phyloP scores from a whole-genome alignment of 1,284 basidiomycete genomes.

The Pseudozyma hubeiensis region DNA sequence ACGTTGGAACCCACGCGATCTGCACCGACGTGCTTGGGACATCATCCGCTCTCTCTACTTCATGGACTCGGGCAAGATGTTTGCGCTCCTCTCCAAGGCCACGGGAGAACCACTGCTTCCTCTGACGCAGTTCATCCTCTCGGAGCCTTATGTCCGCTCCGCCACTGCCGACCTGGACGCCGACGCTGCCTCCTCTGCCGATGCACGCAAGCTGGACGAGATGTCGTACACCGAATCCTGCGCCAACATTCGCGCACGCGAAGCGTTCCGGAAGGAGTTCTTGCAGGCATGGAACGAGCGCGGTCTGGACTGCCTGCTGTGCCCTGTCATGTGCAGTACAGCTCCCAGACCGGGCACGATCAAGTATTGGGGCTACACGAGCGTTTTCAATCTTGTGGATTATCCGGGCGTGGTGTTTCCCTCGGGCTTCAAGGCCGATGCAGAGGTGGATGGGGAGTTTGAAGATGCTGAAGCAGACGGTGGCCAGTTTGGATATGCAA shows the following conservation, averaged over 20 bases:
- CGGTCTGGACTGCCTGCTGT: slow-evolving; percentile 44
- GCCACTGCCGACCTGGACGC: slow-evolving; percentile 13
- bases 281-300: slow-evolving; percentile 32
- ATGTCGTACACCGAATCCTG: slow-evolving; percentile 36
- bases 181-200: background rate
- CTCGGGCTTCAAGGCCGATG: slow-evolving; percentile 26
- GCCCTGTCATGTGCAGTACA: slow-evolving; percentile 28
- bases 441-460: slow-evolving; percentile 12
- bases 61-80: slow-evolving; percentile 46
- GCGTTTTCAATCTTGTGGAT: slow-evolving; percentile 54
- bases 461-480: slow-evolving; percentile 7
- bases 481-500: slow-evolving; percentile 11
- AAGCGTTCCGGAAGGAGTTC: slow-evolving; percentile 34
- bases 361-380: slow-evolving; percentile 54
- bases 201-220: slow-evolving; percentile 18
- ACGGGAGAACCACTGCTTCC: slow-evolving; percentile 50
- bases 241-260: slow-evolving; percentile 14
- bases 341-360: slow-evolving; percentile 48
- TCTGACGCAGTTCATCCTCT: slow-evolving; percentile 44
- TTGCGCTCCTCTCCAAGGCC: slow-evolving; percentile 30
- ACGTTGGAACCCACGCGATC: slow-evolving; percentile 27
- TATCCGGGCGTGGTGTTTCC: slow-evolving; percentile 51
- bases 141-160: slow-evolving; percentile 29
- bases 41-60: slow-evolving; percentile 53
- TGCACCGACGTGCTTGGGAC: slow-evolving; percentile 44